Evolutionary conservation across 1,284 basidiomycete species (phyloP), one percentile per base, ranked within the genome.

Genomic region (Puccinia hordei): DNA sequence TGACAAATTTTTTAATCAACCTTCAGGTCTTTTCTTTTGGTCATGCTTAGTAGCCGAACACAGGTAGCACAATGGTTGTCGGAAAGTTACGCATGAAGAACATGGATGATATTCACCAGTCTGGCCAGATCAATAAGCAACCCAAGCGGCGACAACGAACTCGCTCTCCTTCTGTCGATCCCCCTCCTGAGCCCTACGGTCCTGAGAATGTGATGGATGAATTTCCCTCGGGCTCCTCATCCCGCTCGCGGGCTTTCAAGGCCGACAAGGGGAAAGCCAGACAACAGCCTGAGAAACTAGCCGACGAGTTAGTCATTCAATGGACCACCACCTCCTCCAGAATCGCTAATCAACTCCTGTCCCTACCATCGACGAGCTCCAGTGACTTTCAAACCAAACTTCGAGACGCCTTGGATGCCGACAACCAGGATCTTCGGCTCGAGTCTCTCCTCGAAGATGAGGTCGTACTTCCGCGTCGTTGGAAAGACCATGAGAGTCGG

Each of bases 71-170:
- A 10, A 77, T 77, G 74, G 74, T 66, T 12, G 35, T 77, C 12
- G 74, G 74, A 19, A 77, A 66, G n/a, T 44, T 77, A 55, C 57
- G 74, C 24, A 77, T 77, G 74, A 77, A 77, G 61, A 78, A 78
- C 12, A 59, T 38, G 5, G 55, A 44, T 19, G 35, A 51, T 73
- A 13, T n/a, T 61, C 38, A 57, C 6, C 22, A 53, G 19, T 12
- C 44, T 46, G 12, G 10, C 65, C 27, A 55, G 33, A 51, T 51
- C 13, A n/a, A 35, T 53, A 71, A 71, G 44, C 46, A 12, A 44
- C 17, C 19, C 13, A 65, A 53, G 35, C 74, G 74, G n/a, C 63
- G 76, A 41, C 49, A 55, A 15, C 44, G 46, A n/a, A 78, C 76
- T 78, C 65, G 76, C 63, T 78, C 76, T 15, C 76, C 76, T 53